Base-by-base conservation (phyloP, 306 rosid species). In the Quercus parvula region DNA sequence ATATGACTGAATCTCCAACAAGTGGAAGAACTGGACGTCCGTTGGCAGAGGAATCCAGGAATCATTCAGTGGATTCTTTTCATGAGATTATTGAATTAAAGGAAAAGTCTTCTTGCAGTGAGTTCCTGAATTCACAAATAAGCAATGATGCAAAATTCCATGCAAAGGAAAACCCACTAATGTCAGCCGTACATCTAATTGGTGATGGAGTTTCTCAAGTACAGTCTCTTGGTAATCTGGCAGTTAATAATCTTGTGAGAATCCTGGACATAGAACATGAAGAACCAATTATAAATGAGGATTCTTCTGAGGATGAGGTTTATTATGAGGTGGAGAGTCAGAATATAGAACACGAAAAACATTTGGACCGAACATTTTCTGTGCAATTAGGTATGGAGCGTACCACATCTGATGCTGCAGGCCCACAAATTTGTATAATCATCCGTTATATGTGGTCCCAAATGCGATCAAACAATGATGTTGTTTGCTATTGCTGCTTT, bases 201-300 rank as follows among this genome's bases (percentile, higher is more conserved):
- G 99, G 99, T 30, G 99, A 93, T 82, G 96, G 99, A 63, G 99
- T 95, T 85, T 90, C 91, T 77, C 98, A 93, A 86, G 98, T 96
- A 41, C 96, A 91, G 83, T 93, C 92, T 77, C 88, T 96, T 71
- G 99, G 99, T 86, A 96, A 93, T 87, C 94, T 86, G 87, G 98
- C 99, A 62, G 97, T 96, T 73, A 91, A 84, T 84, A 93, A 93
- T 86, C 86, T 96, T 30, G 96, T 87, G 77, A 93, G 73, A 84
- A 90, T 93, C 87, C 86, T 96, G 87, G 93, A 93, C 80, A 91
- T 95, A 70, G 83, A 86, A 68, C 90, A 38, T 22, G 91, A 91
- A 62, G 93, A 87, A 72, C 82, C 81, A 79, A 96, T 87, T 75
- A 78, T 79, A 59, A 85, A 78, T 80, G 94, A 86, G 41, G 87